Percentiles rank a stretch among this genome's conserved stretches.
These are phyloP conservation scores for Fusarium humuli DNA, from an alignment of 2,329 filamentous ascomycete genomes.

Conservation along the genomic window DNA sequence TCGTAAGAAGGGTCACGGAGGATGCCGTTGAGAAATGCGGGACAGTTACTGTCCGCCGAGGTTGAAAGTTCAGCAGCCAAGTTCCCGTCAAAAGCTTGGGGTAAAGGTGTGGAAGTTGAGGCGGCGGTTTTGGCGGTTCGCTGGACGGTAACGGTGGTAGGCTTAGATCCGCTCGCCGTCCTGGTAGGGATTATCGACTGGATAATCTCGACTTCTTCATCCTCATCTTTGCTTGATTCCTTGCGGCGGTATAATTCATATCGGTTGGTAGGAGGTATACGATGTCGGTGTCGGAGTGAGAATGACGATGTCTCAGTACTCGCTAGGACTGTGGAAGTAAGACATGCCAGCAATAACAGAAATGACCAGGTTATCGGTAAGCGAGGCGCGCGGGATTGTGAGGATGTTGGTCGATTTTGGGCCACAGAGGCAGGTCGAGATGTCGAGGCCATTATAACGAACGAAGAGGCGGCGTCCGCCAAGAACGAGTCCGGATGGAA, in stretches of 20 bases:
- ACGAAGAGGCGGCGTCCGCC: constrained; percentile 33
- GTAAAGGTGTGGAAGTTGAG: constrained; percentile 62
- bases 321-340: constrained; percentile 37
- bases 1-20: constrained; percentile 75
- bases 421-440: constrained; percentile 10
- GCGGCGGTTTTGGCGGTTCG: constrained; percentile 38
- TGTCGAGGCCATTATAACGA: constrained; percentile 38
- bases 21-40: constrained; percentile 75
- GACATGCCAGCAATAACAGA: constrained; percentile 42
- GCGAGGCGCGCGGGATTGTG: constrained; percentile 18
- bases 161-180: constrained; percentile 32
- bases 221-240: constrained; percentile 28
- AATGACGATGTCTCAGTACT: constrained; percentile 30
- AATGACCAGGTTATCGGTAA: constrained; percentile 28
- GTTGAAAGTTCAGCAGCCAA: constrained; percentile 71
- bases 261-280: constrained; percentile 16
- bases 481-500: background rate
- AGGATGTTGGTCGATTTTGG: background rate
- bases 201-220: constrained; percentile 31
- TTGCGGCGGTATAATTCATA: constrained; percentile 29
- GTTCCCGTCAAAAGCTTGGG: constrained; percentile 72
- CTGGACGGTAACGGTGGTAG: constrained; percentile 43
- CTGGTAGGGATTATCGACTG: constrained; percentile 30
- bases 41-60: constrained; percentile 65
- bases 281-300: constrained; percentile 30